Evolutionary conservation across 495 filamentous ascomycete species (phyloP).

Genomic region (Evernia prunastri): DNA sequence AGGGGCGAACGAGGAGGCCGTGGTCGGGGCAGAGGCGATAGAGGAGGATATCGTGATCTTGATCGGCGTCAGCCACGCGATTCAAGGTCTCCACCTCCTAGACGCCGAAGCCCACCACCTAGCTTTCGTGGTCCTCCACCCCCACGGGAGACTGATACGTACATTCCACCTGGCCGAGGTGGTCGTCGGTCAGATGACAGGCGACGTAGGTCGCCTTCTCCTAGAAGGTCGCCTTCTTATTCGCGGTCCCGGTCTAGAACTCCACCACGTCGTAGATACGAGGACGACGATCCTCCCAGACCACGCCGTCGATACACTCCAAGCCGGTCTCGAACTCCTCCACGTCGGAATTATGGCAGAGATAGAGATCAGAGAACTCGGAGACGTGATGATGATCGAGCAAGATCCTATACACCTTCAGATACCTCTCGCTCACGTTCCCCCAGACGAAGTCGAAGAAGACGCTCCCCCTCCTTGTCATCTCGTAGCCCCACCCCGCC

Average conservation of each 20-base stretch:
- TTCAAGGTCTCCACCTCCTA: conserved; percentile 60
- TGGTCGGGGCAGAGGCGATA: conserved; percentile 49
- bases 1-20: conserved; percentile 58
- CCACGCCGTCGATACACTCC: conserved; percentile 34
- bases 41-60: conserved; percentile 43
- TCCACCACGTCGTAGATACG: conserved; percentile 34
- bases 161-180: conserved; percentile 43
- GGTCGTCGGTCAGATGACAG: conserved; percentile 26
- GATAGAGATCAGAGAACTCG: conserved; percentile 35
- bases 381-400: conserved; percentile 46
- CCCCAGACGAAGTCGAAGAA: conserved; percentile 48
- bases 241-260: conserved; percentile 38
- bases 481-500: conserved; percentile 43
- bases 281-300: conserved; percentile 28
- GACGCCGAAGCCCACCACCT: conserved; percentile 46
- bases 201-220: conserved; percentile 34
- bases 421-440: conserved; percentile 56
- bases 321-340: conserved; percentile 38
- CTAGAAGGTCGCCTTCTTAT: conserved; percentile 35
- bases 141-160: conserved; percentile 51
- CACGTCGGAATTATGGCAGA: conserved; percentile 35
- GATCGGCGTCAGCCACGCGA: conserved; percentile 38
- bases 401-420: conserved; percentile 44
- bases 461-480: conserved; percentile 36
- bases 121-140: conserved; percentile 44